Evolutionary conservation across 306 rosid species (phyloP), one percentile per base, ranked within the genome.

Genomic region (Comarum palustre): DNA sequence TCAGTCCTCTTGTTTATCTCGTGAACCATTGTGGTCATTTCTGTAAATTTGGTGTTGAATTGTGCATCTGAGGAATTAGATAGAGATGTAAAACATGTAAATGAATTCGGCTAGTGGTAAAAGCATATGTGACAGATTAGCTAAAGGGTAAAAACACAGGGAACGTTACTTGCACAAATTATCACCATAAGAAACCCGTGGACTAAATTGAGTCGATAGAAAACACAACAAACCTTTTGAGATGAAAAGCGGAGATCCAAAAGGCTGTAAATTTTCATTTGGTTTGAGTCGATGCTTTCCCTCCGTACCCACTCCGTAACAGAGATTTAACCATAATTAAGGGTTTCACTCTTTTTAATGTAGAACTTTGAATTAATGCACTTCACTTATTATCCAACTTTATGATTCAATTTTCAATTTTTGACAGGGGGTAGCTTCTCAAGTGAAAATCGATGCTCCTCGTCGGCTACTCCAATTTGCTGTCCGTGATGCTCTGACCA

Each of bases 381-480:
- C 57, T 50, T 24, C 24, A 16, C 41, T 31, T 15, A 68, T 71
- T 73, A 60, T 73, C 46, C 60, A 71, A 65, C 64, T 72, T 79
- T 76, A 81, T 84, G 81, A 74, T 69, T 66, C 67, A 66, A 38
- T 66, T 10, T 55, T 73, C 58, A 79, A 66, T 46, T 73, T 82
- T 67, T 77, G 43, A 48, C 90, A 91, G 99, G 87, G 86, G 86
- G 77, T 73, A 52, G 79, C 71, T 72, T 80, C 92, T 71, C 87
- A 85, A 76, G 81, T 66, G 62, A 88, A 80, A 34, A 69, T 82
- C 75, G 85, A 83, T 81, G 98, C 96, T 74, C 89, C 97, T 39
- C 80, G 97, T 16, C 81, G 97, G 66, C 80, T 90, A 73, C 98
- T 90, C 69, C 98, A 93, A 29, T 90, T 86, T 89, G 98, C 97